Base-by-base conservation (phyloP, 1,139 yeast genomes). In the Saccharomycopsis phalli region DNA sequence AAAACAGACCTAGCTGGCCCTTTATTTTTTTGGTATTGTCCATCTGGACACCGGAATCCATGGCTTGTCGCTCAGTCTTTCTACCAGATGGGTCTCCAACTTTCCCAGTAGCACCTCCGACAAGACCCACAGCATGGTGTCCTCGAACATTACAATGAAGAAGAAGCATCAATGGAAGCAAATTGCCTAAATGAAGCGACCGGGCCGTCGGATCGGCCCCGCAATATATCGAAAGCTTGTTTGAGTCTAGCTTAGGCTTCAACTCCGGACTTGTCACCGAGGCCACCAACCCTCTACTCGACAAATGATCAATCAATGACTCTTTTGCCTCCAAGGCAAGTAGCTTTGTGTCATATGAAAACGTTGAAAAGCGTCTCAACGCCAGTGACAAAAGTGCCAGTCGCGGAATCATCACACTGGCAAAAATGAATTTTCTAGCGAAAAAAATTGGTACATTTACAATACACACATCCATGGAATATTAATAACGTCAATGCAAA, bases 51-150 rank as follows among this genome's bases (percentile, higher is more conserved):
- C 61, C 56, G 2, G 64, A 65, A 11, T 66, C 76, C 63, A 88
- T 67, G 8, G 61, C 65, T 3, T 63, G 58, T 45, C 99, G 68
- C 53, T 86, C 97, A 0, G 87, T 74, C 1, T 69, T 62, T 51
- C 96, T 68, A 0, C 98, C 98, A 45, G 95, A 84, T 2, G 98
- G 99, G 58, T 91, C 99, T 4, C 99, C 99, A 1, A 91, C 95
- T 13, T 75, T 74, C 3, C 96, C 97, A 0, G 99, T 91, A 7
- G 97, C 98, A n/a, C 97, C 98, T 7, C 98, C 98, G 5, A 91
- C 84, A 11, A 93, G 59, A 0, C 93, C 87, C 8, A 78, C 76
- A 8, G 86, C 76, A 49, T 74, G 74, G 56, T 88, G 95, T 1
- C 98, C 98, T 27, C 93, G 64, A 29, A 88, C 62, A 49, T 75